Evolutionary conservation across 768 basidiomycete genomes (phyloP), one percentile per base, ranked within the genome.

Genomic region (Russula ochroleuca): DNA sequence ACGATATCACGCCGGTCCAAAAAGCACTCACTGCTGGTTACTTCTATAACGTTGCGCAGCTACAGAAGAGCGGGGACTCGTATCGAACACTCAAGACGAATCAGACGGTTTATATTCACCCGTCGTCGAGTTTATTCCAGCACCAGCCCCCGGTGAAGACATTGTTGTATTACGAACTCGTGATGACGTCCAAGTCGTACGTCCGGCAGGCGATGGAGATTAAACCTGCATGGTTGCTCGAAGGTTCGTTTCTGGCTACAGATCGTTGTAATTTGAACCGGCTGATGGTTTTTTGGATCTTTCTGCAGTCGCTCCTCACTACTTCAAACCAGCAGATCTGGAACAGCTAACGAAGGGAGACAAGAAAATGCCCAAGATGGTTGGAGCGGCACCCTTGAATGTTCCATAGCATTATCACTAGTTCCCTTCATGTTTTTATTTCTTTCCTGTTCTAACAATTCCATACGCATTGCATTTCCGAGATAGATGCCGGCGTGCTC

Each of bases 141-240:
- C 85, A 87, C 72, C 95, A 98, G 69, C 97, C 97, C 2, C 97
- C 97, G 0, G 84, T 94, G 14, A 90, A 88, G 72, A 90, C 91
- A 17, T 73, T 98, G 11, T 74, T 97, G 52, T 99, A 98, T 75
- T 98, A 98, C 72, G 97, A 98, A 74, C 83, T 99, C 25, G 96
- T 99, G 25, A 89, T 96, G 83, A 99, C 97, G 9, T 88, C 88
- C 43, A 98, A 98, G 76, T 98, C 97, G 37, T 99, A 97, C 72
- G 90, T 98, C 84, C 81, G 92, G 81, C 95, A 98, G 80, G 83
- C 94, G 43, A 98, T 98, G 94, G 97, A 98, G 70, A 98, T 98
- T 72, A 98, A 98, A 73, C 92, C 96, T 5, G 73, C 85, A 28
- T 98, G 97, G 97, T 74, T 98, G 37, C 74, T 97, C 48, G 96